These are phyloP conservation scores for Aspergillus clavatus DNA, from an alignment of 2,329 filamentous ascomycete genomes.

Conservation along the genomic window DNA sequence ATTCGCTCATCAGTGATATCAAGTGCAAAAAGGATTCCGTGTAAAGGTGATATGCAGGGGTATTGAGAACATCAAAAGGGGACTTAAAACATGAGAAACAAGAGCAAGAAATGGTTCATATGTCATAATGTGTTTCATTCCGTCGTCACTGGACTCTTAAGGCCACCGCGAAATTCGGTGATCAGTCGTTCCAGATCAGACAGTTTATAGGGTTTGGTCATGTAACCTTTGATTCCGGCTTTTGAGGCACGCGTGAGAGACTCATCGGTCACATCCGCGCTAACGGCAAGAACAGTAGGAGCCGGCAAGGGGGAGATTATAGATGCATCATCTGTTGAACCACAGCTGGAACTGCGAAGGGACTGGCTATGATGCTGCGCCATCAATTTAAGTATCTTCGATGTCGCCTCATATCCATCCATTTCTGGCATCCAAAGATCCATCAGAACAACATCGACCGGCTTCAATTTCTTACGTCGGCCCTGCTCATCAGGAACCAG, in stretches of 20 bases:
- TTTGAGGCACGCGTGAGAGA: constrained; percentile 56
- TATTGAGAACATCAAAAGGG: background rate
- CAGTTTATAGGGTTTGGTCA: constrained; percentile 64
- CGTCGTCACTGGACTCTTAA: constrained; percentile 10
- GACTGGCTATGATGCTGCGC: constrained; percentile 30
- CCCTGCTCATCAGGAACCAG: constrained; percentile 17
- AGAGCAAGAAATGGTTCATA: constrained; percentile 4
- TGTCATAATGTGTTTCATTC: constrained; percentile 12
- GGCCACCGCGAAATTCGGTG: constrained; percentile 40
- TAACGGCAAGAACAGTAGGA: constrained; percentile 57
- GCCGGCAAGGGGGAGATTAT: constrained; percentile 27
- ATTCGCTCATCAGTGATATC: background rate
- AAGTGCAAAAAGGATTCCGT: background rate
- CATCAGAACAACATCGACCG: constrained; percentile 64
- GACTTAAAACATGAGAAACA: background rate
- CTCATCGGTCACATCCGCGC: constrained; percentile 62
- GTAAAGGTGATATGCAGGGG: background rate
- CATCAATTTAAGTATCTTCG: constrained; percentile 56
- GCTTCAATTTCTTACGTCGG: constrained; percentile 30
- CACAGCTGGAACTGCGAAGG: constrained; percentile 7
- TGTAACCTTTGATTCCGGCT: constrained; percentile 63
- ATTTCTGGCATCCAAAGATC: constrained; percentile 73
- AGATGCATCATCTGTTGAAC: constrained; percentile 11
- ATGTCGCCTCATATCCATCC: constrained; percentile 66
- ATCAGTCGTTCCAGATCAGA: constrained; percentile 59